Percentiles rank a stretch among this genome's conserved stretches.
Conservation (phyloP, 2,329 filamentous ascomycete genomes). For the Penicillium sp. region DNA sequence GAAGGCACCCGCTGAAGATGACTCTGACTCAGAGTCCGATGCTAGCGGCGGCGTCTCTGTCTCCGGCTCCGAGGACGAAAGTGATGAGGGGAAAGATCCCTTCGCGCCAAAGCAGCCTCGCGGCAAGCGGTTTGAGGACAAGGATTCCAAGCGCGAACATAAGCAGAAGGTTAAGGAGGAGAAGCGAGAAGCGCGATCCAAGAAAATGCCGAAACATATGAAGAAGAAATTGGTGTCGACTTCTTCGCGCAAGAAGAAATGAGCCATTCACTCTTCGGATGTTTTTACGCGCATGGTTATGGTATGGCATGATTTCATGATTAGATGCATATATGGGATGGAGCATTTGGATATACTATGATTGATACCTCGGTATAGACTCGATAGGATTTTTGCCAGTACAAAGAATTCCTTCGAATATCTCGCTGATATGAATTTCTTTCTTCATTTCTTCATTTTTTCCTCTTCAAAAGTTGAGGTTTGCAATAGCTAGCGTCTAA, state of each 20-base stretch:
- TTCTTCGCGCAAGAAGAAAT: slow-evolving; percentile 43
- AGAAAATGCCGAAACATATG: slow-evolving; percentile 93
- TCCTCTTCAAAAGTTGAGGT: slow-evolving; percentile 3
- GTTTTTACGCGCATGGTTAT: slow-evolving; percentile 21
- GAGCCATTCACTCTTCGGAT: slow-evolving; percentile 14
- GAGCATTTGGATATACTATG: slow-evolving; percentile 30
- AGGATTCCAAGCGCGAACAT: slow-evolving; percentile 85
- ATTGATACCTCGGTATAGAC: slow-evolving; percentile 30
- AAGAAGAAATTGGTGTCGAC: slow-evolving; percentile 68
- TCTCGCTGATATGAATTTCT: too few species aligned
- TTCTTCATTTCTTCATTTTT: too few species aligned
- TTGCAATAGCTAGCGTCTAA: background rate
- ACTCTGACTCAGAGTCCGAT: slow-evolving; percentile 40
- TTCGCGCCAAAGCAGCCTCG: slow-evolving; percentile 72
- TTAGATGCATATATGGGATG: slow-evolving; percentile 31
- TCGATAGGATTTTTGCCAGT: slow-evolving; percentile 15
- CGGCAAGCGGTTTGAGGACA: slow-evolving; percentile 86
- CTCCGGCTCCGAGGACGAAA: slow-evolving; percentile 48
- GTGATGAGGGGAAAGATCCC: slow-evolving; percentile 44
- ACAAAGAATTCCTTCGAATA: background rate
- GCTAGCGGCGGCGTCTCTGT: slow-evolving; percentile 41
- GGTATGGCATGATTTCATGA: slow-evolving; percentile 36
- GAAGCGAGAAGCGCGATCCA: slow-evolving; percentile 88
- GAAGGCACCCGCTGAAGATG: slow-evolving; percentile 37
- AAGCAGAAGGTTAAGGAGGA: slow-evolving; percentile 93